Percentiles rank a stretch among this genome's conserved stretches.
These are phyloP conservation scores for Picochlorum sp. DNA, from an alignment of 139 green algal species.

Conservation along the genomic window DNA sequence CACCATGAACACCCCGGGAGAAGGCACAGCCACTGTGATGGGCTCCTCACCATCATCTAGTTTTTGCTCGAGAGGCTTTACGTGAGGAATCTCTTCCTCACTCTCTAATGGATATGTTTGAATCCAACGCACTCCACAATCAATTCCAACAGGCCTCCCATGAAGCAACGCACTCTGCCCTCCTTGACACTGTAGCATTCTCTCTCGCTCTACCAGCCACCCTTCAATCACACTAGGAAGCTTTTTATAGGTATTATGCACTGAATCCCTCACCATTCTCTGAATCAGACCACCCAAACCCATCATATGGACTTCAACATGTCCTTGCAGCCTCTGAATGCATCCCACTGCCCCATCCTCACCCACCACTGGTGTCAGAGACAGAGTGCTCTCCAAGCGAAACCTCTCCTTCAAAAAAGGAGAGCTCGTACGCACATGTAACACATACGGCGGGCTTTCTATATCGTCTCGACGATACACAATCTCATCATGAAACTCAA, in stretches of 20 bases:
- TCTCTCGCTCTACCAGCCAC: slow-evolving; percentile 25
- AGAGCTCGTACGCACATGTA: slow-evolving; percentile 22
- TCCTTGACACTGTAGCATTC: slow-evolving; percentile 16
- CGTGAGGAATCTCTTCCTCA: neutral
- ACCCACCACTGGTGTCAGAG: neutral
- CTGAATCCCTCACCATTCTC: slow-evolving; percentile 22
- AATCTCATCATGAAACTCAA: slow-evolving; percentile 21
- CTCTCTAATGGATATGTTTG: neutral
- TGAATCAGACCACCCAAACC: slow-evolving; percentile 33
- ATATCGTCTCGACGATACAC: slow-evolving; percentile 23
- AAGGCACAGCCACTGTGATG: neutral
- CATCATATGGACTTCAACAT: slow-evolving; percentile 25
- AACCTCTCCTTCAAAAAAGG: slow-evolving; percentile 28
- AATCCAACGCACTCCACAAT: slow-evolving; percentile 11
- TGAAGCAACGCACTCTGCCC: slow-evolving; percentile 19
- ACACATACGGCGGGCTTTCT: slow-evolving; percentile 12
- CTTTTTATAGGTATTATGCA: slow-evolving; percentile 27
- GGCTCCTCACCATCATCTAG: neutral
- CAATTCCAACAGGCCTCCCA: slow-evolving; percentile 25
- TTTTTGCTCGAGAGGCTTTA: too few relatives aligned
- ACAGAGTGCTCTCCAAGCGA: slow-evolving; percentile 5
- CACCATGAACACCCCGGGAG: neutral
- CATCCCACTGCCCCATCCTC: neutral
- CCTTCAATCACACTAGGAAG: slow-evolving; percentile 28
- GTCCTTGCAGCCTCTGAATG: slow-evolving; percentile 19